Percentiles rank a stretch among this genome's conserved stretches.
phyloP scores from a whole-genome alignment of 768 basidiomycete species.

The Panellus pusillus region DNA sequence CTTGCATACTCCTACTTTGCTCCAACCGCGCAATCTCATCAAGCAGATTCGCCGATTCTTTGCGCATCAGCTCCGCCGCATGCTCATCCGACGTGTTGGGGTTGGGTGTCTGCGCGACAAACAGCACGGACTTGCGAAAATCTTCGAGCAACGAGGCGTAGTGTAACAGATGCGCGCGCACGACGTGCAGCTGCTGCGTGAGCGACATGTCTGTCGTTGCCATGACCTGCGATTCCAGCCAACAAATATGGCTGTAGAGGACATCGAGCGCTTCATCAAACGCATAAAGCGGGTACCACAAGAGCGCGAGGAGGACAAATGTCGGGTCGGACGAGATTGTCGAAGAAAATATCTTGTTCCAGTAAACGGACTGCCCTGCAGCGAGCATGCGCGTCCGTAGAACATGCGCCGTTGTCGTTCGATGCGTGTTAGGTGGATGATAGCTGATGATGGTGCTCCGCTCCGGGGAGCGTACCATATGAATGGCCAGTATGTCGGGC shows the following conservation, averaged over 20 bases:
- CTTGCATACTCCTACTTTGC: slow-evolving; percentile 42
- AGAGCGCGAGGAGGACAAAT: slow-evolving; percentile 49
- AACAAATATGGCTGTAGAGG: slow-evolving; percentile 51
- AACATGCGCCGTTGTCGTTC: too few relatives aligned
- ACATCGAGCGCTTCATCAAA: slow-evolving; percentile 62
- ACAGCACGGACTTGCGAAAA: slow-evolving; percentile 51
- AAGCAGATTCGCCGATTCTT: slow-evolving; percentile 51
- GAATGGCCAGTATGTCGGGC: slow-evolving; percentile 49
- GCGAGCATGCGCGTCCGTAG: too few relatives aligned
- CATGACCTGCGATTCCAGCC: slow-evolving; percentile 52
- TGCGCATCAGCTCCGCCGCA: slow-evolving; percentile 34
- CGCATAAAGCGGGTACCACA: slow-evolving; percentile 63
- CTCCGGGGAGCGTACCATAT: slow-evolving; percentile 44
- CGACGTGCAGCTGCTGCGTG: slow-evolving; percentile 55
- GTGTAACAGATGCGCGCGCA: slow-evolving; percentile 61
- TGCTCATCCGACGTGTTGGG: slow-evolving; percentile 48
- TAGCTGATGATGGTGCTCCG: slow-evolving; percentile 53
- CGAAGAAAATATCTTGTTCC: slow-evolving; percentile 37
- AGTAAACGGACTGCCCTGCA: slow-evolving; percentile 45
- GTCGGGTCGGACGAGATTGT: slow-evolving; percentile 51
- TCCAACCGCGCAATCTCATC: slow-evolving; percentile 51
- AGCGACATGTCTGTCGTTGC: slow-evolving; percentile 41
- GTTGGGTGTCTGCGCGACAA: slow-evolving; percentile 49
- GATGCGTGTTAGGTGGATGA: slow-evolving; percentile 24
- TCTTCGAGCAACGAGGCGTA: slow-evolving; percentile 56